Evolutionary conservation across 768 basidiomycete genomes (phyloP).

Genomic region (Mycena amicta): DNA sequence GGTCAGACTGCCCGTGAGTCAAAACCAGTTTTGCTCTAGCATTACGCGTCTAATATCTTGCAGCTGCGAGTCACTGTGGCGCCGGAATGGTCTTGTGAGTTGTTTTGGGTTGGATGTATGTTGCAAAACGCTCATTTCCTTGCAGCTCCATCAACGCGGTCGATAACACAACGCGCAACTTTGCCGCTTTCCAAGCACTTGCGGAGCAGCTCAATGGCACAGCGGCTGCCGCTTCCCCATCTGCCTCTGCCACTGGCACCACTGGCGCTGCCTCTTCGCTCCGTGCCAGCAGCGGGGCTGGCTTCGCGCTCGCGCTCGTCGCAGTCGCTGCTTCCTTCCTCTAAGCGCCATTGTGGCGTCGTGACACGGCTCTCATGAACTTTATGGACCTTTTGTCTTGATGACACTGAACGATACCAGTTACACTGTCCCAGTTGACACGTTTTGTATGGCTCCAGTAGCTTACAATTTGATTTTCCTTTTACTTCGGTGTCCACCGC

Average conservation of each 20-base stretch:
- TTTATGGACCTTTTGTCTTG: constrained; percentile 28
- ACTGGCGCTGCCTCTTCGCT: constrained; percentile 36
- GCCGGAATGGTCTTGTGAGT: constrained; percentile 58
- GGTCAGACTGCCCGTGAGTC: constrained; percentile 11
- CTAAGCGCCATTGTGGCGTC: constrained; percentile 22
- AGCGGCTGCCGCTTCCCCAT: constrained; percentile 34
- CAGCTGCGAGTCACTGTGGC: constrained; percentile 50
- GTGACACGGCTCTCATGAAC: constrained; percentile 13
- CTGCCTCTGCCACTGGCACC: constrained; percentile 25
- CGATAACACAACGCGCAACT: constrained; percentile 50
- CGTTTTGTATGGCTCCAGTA: constrained; percentile 21
- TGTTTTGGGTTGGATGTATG: too few relatives aligned
- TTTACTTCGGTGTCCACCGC: constrained; percentile 81
- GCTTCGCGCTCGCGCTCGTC: constrained; percentile 30
- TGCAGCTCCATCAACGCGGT: constrained; percentile 61
- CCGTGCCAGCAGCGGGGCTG: constrained; percentile 33
- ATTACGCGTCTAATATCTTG: constrained; percentile 30
- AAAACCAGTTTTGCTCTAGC: not conserved
- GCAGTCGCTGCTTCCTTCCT: constrained; percentile 38
- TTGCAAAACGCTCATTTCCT: too few relatives aligned
- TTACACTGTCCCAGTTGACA: not conserved
- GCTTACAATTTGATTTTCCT: constrained; percentile 15
- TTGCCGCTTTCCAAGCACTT: constrained; percentile 57
- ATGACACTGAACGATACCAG: constrained; percentile 22
- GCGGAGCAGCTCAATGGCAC: constrained; percentile 60